Percentiles rank a stretch among this genome's conserved stretches.
phyloP scores from a whole-genome alignment of 2,329 filamentous ascomycete species.

The Monosporascus sp. region DNA sequence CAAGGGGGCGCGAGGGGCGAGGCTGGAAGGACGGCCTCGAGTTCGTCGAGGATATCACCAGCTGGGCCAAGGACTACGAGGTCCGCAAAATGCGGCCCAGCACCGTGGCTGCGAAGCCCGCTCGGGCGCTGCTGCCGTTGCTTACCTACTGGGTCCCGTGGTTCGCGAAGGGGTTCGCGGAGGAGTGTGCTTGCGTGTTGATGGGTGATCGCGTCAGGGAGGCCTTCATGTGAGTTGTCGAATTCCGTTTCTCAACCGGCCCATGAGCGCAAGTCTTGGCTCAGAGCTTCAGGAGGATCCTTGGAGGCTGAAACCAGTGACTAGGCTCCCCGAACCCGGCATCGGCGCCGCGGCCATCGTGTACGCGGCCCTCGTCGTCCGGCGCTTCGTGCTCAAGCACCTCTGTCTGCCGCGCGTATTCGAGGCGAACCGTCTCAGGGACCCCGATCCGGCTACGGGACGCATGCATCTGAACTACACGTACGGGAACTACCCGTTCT shows the following conservation, averaged over 20 bases:
- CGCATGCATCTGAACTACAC: slow-evolving; percentile 40
- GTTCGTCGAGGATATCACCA: slow-evolving; percentile 43
- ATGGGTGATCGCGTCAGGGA: slow-evolving; percentile 60
- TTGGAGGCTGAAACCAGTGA: too few relatives aligned
- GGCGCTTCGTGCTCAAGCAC: slow-evolving; percentile 53
- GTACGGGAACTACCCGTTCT: slow-evolving; percentile 62
- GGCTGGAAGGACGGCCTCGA: slow-evolving; percentile 46
- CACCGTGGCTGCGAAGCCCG: slow-evolving; percentile 43
- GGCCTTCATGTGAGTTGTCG: slow-evolving; percentile 55
- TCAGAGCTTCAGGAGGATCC: too few relatives aligned
- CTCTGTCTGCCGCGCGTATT: slow-evolving; percentile 53
- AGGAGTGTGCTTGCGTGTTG: slow-evolving; percentile 50
- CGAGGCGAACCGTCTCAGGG: slow-evolving; percentile 33
- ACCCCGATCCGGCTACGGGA: slow-evolving; percentile 48
- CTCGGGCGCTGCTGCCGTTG: slow-evolving; percentile 55
- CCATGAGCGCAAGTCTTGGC: too few relatives aligned
- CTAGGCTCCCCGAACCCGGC: slow-evolving; percentile 39
- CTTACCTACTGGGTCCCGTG: slow-evolving; percentile 51
- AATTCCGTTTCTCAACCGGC: neutral
- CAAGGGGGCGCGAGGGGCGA: slow-evolving; percentile 20
- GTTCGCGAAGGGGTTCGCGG: slow-evolving; percentile 38
- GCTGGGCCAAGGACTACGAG: slow-evolving; percentile 55
- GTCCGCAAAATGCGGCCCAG: slow-evolving; percentile 50
- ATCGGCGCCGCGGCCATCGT: slow-evolving; percentile 34
- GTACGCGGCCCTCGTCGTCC: slow-evolving; percentile 41